Conservation (phyloP, 2,329 filamentous ascomycete species). For the Leptographium lundbergii region DNA sequence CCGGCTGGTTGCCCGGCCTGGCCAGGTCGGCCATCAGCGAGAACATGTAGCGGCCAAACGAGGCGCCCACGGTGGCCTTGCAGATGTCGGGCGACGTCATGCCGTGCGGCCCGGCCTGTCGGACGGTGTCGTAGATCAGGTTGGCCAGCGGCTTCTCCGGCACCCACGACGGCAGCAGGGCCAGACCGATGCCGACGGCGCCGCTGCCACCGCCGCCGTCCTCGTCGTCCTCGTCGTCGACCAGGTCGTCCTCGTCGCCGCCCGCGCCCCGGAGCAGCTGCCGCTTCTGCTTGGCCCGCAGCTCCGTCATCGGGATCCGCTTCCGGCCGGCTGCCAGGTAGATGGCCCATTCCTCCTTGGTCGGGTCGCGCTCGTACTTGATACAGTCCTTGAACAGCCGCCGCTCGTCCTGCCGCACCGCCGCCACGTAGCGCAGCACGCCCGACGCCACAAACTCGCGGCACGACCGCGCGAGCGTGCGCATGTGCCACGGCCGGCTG, state of each 20-base stretch:
- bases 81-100: conserved; percentile 24
- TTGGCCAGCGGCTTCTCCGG: conserved; percentile 23
- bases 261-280: background rate
- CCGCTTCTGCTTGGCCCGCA: conserved; percentile 4
- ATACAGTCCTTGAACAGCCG: conserved; percentile 50
- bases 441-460: conserved; percentile 44
- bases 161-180: conserved; percentile 13
- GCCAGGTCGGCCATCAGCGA: conserved; percentile 19
- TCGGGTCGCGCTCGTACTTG: conserved; percentile 43
- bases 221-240: conserved; percentile 5
- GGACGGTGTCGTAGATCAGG: conserved; percentile 22
- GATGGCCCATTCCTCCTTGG: conserved; percentile 41
- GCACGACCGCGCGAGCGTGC: conserved; percentile 43
- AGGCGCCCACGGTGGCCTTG: conserved; percentile 21
- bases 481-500: conserved; percentile 46
- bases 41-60: conserved; percentile 23
- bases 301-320: conserved; percentile 8
- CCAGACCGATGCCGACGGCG: conserved; percentile 7
- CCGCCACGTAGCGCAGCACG: conserved; percentile 43
- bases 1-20: conserved; percentile 23
- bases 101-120: conserved; percentile 19
- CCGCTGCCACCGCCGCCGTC: conserved; percentile 5
- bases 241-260: conserved; percentile 5
- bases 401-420: conserved; percentile 33
- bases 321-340: conserved; percentile 38